These are phyloP conservation scores for Bacidia rubella DNA, from an alignment of 495 filamentous ascomycete species.

Conservation along the genomic window DNA sequence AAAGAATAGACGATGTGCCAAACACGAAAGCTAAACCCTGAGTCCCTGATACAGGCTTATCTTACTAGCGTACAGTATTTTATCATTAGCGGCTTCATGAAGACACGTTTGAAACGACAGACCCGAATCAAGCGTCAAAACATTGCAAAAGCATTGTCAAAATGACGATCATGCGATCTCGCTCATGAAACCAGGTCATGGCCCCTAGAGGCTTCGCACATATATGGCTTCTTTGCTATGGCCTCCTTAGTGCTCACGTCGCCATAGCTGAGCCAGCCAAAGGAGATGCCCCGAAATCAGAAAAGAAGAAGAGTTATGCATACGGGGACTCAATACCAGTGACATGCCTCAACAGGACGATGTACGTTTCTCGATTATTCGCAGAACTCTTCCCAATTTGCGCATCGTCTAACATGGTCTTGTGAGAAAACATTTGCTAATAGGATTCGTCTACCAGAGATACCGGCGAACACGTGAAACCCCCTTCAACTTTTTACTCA, in stretches of 20 bases:
- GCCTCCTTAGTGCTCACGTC: background rate
- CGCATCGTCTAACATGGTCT: background rate
- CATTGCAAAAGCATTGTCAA: background rate
- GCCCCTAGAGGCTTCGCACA: background rate
- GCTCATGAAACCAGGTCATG: background rate
- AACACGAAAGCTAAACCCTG: too few species aligned
- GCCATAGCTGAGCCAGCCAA: slow-evolving; percentile 2
- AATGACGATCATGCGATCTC: background rate
- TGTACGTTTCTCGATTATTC: slow-evolving; percentile 39
- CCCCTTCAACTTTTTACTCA: background rate
- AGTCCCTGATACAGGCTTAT: too few species aligned
- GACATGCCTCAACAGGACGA: slow-evolving; percentile 51
- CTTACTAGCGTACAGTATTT: too few species aligned
- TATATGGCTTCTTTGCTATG: background rate
- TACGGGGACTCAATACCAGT: slow-evolving; percentile 44
- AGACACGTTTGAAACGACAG: background rate
- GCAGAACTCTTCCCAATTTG: background rate
- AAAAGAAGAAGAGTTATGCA: slow-evolving; percentile 37
- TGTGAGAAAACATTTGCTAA: slow-evolving; percentile 4
- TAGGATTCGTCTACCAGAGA: slow-evolving; percentile 25
- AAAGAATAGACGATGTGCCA: too few species aligned
- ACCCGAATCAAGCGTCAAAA: background rate
- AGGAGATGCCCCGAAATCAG: slow-evolving; percentile 17
- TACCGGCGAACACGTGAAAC: slow-evolving; percentile 49
- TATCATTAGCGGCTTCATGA: background rate